Percentiles rank a stretch among this genome's conserved stretches.
phyloP scores from a whole-genome alignment of 2,329 filamentous ascomycete genomes.

The Xylariaceae sp. region DNA sequence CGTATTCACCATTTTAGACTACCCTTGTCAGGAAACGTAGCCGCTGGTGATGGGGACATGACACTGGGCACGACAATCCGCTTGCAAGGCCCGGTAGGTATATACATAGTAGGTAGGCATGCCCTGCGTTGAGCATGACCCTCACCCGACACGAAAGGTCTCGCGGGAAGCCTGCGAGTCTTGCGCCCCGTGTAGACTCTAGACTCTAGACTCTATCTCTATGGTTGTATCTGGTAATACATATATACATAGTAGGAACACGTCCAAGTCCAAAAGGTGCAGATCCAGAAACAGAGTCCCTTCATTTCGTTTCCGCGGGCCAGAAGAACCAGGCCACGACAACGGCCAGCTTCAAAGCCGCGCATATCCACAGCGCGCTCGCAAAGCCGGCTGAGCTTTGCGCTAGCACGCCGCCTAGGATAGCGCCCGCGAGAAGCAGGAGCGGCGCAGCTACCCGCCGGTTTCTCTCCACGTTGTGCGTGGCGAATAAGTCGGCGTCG shows the following conservation, averaged over 20 bases:
- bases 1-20: too few species aligned
- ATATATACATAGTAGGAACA: neutral
- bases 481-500: slow-evolving; percentile 49
- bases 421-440: slow-evolving; percentile 46
- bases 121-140: too few species aligned
- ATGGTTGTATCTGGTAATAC: too few species aligned
- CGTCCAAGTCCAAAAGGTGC: neutral
- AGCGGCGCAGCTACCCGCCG: slow-evolving; percentile 47
- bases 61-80: too few species aligned
- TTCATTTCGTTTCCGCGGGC: slow-evolving; percentile 42
- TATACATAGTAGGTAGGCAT: too few species aligned
- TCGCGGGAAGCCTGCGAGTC: too few species aligned
- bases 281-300: neutral
- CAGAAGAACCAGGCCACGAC: slow-evolving; percentile 58
- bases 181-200: too few species aligned
- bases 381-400: slow-evolving; percentile 46
- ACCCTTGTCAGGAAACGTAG: too few species aligned
- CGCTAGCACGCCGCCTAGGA: slow-evolving; percentile 48
- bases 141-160: too few species aligned
- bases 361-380: slow-evolving; percentile 57
- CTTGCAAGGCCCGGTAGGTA: too few species aligned
- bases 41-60: too few species aligned
- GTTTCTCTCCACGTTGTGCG: slow-evolving; percentile 48
- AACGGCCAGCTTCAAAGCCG: slow-evolving; percentile 52
- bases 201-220: too few species aligned